Evolutionary conservation across 2,329 filamentous ascomycete genomes (phyloP), one percentile per base, ranked within the genome.

Genomic region (Pseudocercospora musae): DNA sequence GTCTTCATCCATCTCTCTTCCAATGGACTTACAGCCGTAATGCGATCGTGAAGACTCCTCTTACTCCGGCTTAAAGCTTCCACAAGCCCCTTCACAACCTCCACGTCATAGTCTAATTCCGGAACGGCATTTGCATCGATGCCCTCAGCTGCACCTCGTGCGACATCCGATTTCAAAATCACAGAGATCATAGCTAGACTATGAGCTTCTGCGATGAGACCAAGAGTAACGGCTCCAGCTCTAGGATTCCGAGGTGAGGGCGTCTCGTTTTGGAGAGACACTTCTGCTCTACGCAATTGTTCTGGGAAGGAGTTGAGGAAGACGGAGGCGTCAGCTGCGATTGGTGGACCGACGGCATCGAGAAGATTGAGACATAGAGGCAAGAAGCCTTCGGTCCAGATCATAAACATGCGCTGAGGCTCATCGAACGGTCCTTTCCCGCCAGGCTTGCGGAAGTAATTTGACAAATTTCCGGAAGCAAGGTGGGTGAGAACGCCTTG

Each of bases 241-340:
- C 81, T 77, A 0, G 76, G 72, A 25, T 83, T 76, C 50, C 71
- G 65, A 3, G 72, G 65, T 21, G 66, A 68, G 21, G 73, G 69
- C 15, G 68, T 83, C 77, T 21, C 85, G 80, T 33, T 85, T 80
- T 91, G 88, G 65, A 98, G 87, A 0, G 89, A 85, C 56, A 87
- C 85, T 7, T 89, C 84, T 11, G 91, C 91, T 29, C 90, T 86
- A 46, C 80, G 78, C 9, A 99, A 82, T 62, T 98, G 87, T 52
- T 87, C 84, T 10, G 91, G 89, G 75, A 96, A 99, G 73, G 92
- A 89, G 72, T 96, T 96, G 27, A 99, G 82, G 73, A 98, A 96
- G 62, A 88, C 88, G 0, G 90, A 86, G 5, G 98, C 86, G 75
- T 99, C 95, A 0, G 89, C 86, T 0, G 92, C 93, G 52, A 96